phyloP scores from a whole-genome alignment of 108 stramenopile species.

The Cyclotella cryptica region DNA sequence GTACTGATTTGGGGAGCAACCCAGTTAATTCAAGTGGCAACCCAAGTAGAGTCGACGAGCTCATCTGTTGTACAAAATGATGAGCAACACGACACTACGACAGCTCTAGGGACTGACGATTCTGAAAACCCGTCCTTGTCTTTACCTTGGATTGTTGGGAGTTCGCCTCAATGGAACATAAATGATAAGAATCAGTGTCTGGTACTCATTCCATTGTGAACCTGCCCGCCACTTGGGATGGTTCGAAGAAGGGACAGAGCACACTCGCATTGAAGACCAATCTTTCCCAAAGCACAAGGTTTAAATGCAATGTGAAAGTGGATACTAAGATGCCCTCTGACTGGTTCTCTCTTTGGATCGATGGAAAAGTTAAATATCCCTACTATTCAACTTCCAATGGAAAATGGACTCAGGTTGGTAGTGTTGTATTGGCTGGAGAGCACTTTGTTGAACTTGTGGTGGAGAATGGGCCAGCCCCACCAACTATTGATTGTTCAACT shows the following conservation, averaged over 20 bases:
- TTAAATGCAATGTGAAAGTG: constrained; percentile 4
- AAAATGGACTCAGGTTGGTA: background rate
- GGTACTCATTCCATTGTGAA: background rate
- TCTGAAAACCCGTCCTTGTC: background rate
- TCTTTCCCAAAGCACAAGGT: background rate
- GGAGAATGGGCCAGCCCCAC: background rate
- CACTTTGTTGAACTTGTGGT: constrained; percentile 10
- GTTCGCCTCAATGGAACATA: background rate
- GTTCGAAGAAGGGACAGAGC: background rate
- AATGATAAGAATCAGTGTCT: background rate
- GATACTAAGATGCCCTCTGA: constrained; percentile 18
- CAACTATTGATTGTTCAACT: background rate
- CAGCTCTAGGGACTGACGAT: background rate
- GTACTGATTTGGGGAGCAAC: too few relatives aligned
- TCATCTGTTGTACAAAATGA: background rate
- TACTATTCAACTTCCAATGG: constrained; percentile 13
- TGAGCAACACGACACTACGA: background rate
- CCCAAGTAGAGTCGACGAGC: background rate
- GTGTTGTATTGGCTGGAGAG: background rate
- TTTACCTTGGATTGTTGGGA: background rate
- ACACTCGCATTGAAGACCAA: constrained; percentile 5
- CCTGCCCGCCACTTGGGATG: background rate
- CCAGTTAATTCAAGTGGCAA: too few relatives aligned
- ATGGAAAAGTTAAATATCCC: constrained; percentile 1
- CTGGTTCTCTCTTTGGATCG: constrained; percentile 6